phyloP scores from a whole-genome alignment of 2,329 filamentous ascomycete genomes.

The Colletotrichum lindemuthianum region DNA sequence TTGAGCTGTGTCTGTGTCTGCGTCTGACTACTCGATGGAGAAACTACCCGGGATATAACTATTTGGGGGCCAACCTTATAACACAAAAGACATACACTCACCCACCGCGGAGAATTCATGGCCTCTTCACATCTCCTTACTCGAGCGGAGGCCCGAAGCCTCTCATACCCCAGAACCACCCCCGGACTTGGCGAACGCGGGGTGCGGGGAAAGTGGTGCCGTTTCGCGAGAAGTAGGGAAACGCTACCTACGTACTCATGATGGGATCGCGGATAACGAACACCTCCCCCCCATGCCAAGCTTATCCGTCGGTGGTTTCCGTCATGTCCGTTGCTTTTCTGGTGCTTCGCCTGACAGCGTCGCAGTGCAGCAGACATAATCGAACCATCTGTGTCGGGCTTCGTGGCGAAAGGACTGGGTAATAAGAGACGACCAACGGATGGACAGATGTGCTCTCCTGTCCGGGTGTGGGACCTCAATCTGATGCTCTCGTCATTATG shows the following conservation, averaged over 20 bases:
- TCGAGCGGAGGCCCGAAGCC: background rate
- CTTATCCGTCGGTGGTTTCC: constrained; percentile 8
- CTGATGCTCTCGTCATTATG: too few species aligned
- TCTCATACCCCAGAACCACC: background rate
- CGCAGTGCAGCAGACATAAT: background rate
- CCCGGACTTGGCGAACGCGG: constrained; percentile 5
- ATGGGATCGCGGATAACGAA: background rate
- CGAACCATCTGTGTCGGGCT: background rate
- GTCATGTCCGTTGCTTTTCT: background rate
- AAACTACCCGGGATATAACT: background rate
- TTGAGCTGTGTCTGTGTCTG: too few species aligned
- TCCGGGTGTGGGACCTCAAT: too few species aligned
- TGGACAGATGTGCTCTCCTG: too few species aligned
- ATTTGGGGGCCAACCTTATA: background rate
- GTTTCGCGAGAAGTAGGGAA: background rate
- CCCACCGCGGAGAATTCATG: background rate
- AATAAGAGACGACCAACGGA: too few species aligned
- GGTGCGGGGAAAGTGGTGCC: constrained; percentile 24
- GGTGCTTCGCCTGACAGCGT: background rate
- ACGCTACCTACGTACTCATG: background rate
- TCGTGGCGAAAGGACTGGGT: too few species aligned
- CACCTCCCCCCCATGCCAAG: background rate
- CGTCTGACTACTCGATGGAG: background rate
- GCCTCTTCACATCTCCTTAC: background rate
- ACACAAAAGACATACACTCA: background rate